These are phyloP conservation scores for Trypanosoma lewisi DNA, from an alignment of 208 protist species.

Conservation along the genomic window DNA sequence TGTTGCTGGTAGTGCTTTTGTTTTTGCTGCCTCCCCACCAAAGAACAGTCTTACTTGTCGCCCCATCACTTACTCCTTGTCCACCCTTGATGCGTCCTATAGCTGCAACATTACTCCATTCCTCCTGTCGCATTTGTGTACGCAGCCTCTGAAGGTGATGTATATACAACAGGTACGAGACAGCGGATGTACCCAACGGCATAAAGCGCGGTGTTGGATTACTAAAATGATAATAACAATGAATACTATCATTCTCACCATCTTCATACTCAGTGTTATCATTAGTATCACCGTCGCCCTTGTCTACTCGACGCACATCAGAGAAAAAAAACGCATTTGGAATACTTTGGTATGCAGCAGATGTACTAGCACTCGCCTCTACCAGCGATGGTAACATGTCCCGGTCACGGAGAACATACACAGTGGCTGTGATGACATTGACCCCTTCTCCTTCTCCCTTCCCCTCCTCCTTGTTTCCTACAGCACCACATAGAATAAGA, in stretches of 20 bases:
- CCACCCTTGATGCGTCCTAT: constrained; percentile 8
- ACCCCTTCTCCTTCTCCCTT: neutral
- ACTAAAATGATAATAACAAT: neutral
- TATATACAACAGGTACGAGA: constrained; percentile 66
- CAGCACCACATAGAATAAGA: constrained; percentile 37
- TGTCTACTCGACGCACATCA: neutral
- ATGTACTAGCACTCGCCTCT: constrained; percentile 34
- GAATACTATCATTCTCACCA: neutral
- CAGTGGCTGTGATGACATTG: constrained; percentile 21
- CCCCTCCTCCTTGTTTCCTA: constrained; percentile 2
- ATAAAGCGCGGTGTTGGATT: constrained; percentile 38
- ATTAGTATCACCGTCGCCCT: neutral
- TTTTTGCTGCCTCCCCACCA: constrained; percentile 22
- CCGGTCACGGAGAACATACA: constrained; percentile 59
- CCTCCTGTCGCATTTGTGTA: constrained; percentile 20
- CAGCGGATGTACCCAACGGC: constrained; percentile 55
- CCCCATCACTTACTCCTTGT: neutral
- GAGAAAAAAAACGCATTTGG: constrained; percentile 61
- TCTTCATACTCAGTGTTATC: neutral
- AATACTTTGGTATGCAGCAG: constrained; percentile 14
- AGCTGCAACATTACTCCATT: neutral
- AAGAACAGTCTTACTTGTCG: neutral
- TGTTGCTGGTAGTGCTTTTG: no score
- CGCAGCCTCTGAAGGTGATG: constrained; percentile 26
- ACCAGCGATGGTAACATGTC: constrained; percentile 77